phyloP scores from a whole-genome alignment of 352 stramenopile species.

The Pythium guiyangense region DNA sequence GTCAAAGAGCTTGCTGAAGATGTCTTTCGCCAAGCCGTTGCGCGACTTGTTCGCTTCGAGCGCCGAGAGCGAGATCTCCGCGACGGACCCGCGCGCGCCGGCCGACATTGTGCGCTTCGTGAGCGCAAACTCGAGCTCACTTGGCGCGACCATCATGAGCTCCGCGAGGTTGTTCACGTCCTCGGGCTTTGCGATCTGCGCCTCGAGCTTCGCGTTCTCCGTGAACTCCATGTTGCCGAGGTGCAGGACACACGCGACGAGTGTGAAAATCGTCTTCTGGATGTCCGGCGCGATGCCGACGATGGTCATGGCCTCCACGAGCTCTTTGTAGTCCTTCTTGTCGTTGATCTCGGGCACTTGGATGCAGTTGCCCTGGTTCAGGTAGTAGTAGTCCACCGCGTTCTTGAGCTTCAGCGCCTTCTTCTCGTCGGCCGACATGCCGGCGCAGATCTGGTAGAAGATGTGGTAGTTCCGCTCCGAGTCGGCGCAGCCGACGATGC shows the following conservation, averaged over 20 bases:
- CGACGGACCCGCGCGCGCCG: slow-evolving; percentile 77
- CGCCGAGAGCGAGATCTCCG: slow-evolving; percentile 77
- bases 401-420: slow-evolving; percentile 79
- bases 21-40: slow-evolving; percentile 95
- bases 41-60: slow-evolving; percentile 84
- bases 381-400: slow-evolving; percentile 89
- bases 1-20: slow-evolving; percentile 96
- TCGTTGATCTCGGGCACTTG: slow-evolving; percentile 92
- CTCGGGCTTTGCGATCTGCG: slow-evolving; percentile 54
- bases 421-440: slow-evolving; percentile 64
- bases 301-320: slow-evolving; percentile 90
- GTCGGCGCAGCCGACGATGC: slow-evolving; percentile 91
- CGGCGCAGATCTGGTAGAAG: slow-evolving; percentile 96
- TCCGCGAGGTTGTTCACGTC: slow-evolving; percentile 73
- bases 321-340: slow-evolving; percentile 92
- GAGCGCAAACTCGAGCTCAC: slow-evolving; percentile 85
- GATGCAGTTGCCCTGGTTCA: slow-evolving; percentile 93
- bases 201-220: slow-evolving; percentile 84
- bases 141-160: slow-evolving; percentile 82
- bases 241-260: slow-evolving; percentile 96
- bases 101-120: slow-evolving; percentile 88
- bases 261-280: slow-evolving; percentile 92
- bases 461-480: slow-evolving; percentile 99
- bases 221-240: slow-evolving; percentile 95
- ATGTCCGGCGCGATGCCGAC: slow-evolving; percentile 88